Evolutionary conservation across 129 eudicot species (phyloP).

Genomic region (Chrysanthemum seticuspe): DNA sequence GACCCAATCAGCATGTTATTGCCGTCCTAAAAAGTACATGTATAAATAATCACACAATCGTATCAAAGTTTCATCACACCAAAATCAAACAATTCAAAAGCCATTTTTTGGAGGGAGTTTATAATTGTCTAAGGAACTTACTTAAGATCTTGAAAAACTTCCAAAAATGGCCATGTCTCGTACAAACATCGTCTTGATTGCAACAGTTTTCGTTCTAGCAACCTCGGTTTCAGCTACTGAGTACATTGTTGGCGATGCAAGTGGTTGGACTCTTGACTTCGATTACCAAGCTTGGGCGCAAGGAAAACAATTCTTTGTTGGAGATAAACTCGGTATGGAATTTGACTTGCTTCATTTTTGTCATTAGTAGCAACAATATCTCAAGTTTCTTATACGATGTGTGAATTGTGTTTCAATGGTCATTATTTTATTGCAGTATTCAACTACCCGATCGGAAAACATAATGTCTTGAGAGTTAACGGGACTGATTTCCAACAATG

Average conservation of each 20-base stretch:
- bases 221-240: slow-evolving; percentile 29
- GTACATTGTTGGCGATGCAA: slow-evolving; percentile 30
- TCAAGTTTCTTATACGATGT: too few species aligned
- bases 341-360: neutral
- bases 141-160: neutral
- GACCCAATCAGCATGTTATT: slow-evolving; percentile 7
- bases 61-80: neutral
- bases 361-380: too few species aligned
- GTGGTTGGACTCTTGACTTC: slow-evolving; percentile 28
- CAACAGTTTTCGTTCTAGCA: slow-evolving; percentile 13
- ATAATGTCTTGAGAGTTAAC: slow-evolving; percentile 18
- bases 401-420: too few species aligned
- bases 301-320: neutral
- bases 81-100: slow-evolving; percentile 4
- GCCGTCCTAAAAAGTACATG: neutral
- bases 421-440: neutral
- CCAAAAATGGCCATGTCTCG: slow-evolving; percentile 12
- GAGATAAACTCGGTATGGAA: slow-evolving; percentile 1
- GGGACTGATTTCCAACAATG: slow-evolving; percentile 19
- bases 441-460: slow-evolving; percentile 13
- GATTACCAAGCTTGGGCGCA: slow-evolving; percentile 10
- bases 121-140: neutral
- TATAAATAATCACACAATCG: slow-evolving; percentile 11
- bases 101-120: neutral
- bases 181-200: slow-evolving; percentile 1